These are phyloP conservation scores for Orbilia quercus DNA, from an alignment of 2,329 filamentous ascomycete genomes.

Conservation along the genomic window DNA sequence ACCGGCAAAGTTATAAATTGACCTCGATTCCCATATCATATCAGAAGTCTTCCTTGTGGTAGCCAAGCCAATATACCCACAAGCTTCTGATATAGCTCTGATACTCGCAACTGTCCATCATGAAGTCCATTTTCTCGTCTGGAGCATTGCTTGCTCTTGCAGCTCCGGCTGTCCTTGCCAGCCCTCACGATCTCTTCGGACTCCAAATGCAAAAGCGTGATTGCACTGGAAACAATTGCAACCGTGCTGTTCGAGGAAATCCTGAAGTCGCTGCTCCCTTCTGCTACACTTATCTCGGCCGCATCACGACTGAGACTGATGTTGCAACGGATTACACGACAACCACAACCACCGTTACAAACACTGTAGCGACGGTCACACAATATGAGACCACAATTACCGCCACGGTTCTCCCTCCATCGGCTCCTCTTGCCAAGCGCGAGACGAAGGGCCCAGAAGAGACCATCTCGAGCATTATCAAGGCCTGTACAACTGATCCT, in stretches of 20 bases:
- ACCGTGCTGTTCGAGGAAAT: constrained; percentile 17
- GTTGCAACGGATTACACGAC: constrained; percentile 14
- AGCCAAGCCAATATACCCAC: background rate
- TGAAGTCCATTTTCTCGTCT: constrained; percentile 14
- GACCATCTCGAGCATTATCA: constrained; percentile 12
- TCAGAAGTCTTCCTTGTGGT: background rate
- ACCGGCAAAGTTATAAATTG: constrained; percentile 3
- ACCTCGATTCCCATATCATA: background rate
- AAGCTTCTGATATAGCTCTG: constrained; percentile 3
- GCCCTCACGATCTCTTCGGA: constrained; percentile 7
- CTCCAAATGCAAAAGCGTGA: background rate
- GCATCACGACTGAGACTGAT: constrained; percentile 11
- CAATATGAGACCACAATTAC: constrained; percentile 16
- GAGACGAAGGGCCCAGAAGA: background rate
- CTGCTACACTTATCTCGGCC: constrained; percentile 6
- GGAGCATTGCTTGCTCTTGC: constrained; percentile 15
- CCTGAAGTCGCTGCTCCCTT: constrained; percentile 5
- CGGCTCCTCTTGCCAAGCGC: background rate
- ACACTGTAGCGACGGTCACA: constrained; percentile 6
- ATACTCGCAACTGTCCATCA: constrained; percentile 12
- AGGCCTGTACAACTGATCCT: background rate
- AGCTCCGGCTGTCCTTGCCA: constrained; percentile 18
- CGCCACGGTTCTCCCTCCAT: constrained; percentile 12
- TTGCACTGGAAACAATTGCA: constrained; percentile 29
- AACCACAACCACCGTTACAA: constrained; percentile 1